A percentile compares a stretch with the other conserved stretches of the same genome.
phyloP scores from a whole-genome alignment of 768 basidiomycete genomes.

The Leccinum subtestaceum region DNA sequence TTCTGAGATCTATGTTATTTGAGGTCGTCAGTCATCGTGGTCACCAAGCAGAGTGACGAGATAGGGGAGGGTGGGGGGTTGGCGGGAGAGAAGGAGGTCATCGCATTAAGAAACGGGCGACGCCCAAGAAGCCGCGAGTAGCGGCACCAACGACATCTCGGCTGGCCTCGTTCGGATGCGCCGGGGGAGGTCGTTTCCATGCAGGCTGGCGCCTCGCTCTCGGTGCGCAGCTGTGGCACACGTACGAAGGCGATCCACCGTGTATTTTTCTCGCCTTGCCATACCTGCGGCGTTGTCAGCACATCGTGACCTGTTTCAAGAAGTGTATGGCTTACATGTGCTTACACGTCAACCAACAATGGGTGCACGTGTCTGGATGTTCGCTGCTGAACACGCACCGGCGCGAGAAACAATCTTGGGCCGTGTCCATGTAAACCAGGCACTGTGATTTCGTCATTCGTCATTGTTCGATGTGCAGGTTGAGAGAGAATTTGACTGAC shows the following conservation, averaged over 20 bases:
- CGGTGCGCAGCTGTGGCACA: conserved; percentile 27
- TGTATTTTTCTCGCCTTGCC: conserved; percentile 31
- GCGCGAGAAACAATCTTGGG: conserved; percentile 32
- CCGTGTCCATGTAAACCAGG: conserved; percentile 28
- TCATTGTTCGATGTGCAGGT: not conserved
- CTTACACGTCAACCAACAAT: conserved; percentile 31
- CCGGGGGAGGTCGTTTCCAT: conserved; percentile 22
- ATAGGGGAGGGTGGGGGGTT: not conserved
- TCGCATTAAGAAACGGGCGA: conserved; percentile 12
- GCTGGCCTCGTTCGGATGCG: conserved; percentile 6
- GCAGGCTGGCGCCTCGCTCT: conserved; percentile 17
- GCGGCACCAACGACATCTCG: not conserved
- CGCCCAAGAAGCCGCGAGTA: conserved; percentile 7
- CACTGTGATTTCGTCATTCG: conserved; percentile 4
- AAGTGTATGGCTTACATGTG: conserved; percentile 15
- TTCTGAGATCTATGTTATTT: not conserved
- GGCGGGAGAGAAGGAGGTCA: not conserved
- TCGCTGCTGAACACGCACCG: conserved; percentile 30
- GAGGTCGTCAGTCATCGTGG: not conserved
- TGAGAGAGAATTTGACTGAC: conserved; percentile 4
- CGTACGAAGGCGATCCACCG: conserved; percentile 31
- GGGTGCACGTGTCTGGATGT: conserved; percentile 22
- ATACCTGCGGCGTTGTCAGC: conserved; percentile 17
- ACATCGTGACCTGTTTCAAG: not conserved
- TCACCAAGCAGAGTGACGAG: not conserved